Base-by-base conservation (phyloP, 768 basidiomycete species). In the Boletales sp. region DNA sequence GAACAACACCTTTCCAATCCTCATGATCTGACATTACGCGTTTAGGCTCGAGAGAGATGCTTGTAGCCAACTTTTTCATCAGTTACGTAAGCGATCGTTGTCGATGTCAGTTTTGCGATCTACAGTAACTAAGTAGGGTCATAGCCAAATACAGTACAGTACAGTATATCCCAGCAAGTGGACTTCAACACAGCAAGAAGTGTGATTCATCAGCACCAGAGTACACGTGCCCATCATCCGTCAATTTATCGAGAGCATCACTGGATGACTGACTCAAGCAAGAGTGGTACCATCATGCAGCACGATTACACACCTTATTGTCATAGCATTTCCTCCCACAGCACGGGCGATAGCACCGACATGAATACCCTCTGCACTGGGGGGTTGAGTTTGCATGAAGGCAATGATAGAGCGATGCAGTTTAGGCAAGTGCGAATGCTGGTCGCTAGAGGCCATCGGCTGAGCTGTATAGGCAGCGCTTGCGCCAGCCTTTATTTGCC, bases 141-240 rank as follows among this genome's bases (percentile, higher is more conserved):
- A 41, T 13, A 31, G 29, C 17, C 39, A 15, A 44, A 47, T 40
- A 48, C 19, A 19, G 18, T 43, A 51, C 40, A 45, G 21, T 2
- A 30, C 29, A 32, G 36, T 29, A 18, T 34, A 39, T 19, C 8
- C 24, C 17, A 17, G 39, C n/a, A 40, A 10, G 18, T 40, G 13
- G 31, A 51, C 64, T 27, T 60, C 76, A 44, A 81, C 80, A 40
- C 9, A 87, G 63, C 32, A 76, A 71, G 66, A 83, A 87, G 59
- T 90, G 89, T n/a, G 79, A 86, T 54, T 93, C 90, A 59, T 93
- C 86, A 36, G 84, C 79, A 1, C 90, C 90, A 47, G 81, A 86
- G 67, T 80, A 97, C 48, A 94, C 75, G 54, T 79, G 69, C 0
- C 94, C 94, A 1, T 88, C 84, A 45, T 86, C 83, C 76, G 91